Conservation (phyloP, 306 rosid species). For the Canavalia ensiformis region DNA sequence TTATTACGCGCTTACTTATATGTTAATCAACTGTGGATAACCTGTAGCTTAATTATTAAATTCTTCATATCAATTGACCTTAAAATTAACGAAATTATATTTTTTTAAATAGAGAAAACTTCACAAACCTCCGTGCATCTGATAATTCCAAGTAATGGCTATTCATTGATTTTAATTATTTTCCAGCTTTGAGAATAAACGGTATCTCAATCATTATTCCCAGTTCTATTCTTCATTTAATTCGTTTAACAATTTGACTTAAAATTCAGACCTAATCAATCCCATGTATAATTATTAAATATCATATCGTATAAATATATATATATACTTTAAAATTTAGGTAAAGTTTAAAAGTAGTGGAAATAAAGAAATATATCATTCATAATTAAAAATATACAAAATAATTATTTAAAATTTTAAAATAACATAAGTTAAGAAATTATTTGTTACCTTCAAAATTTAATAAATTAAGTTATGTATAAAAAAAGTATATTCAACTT, state of each 20-base stretch:
- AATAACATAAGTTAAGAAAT: background rate
- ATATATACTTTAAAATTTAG: background rate
- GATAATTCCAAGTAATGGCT: background rate
- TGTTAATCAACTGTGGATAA: background rate
- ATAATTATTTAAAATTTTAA: background rate
- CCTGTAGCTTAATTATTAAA: constrained; percentile 1
- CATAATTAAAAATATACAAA: background rate
- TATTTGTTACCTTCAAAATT: background rate
- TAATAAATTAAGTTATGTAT: background rate
- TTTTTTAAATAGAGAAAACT: no score
- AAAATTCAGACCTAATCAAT: background rate
- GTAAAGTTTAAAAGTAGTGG: background rate
- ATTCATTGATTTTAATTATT: background rate
- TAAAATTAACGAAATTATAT: background rate
- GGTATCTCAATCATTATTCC: background rate
- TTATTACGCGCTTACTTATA: background rate
- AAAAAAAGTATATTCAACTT: background rate
- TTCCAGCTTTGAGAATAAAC: background rate
- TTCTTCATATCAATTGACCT: background rate
- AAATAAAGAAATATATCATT: no score
- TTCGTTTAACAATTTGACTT: constrained; percentile 4
- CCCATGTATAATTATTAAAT: background rate
- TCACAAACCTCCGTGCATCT: background rate
- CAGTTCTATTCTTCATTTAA: background rate
- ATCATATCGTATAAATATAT: background rate